Evolutionary conservation across 2,329 filamentous ascomycete species (phyloP), one percentile per base, ranked within the genome.

Genomic region (Colletotrichum chrysophilum): DNA sequence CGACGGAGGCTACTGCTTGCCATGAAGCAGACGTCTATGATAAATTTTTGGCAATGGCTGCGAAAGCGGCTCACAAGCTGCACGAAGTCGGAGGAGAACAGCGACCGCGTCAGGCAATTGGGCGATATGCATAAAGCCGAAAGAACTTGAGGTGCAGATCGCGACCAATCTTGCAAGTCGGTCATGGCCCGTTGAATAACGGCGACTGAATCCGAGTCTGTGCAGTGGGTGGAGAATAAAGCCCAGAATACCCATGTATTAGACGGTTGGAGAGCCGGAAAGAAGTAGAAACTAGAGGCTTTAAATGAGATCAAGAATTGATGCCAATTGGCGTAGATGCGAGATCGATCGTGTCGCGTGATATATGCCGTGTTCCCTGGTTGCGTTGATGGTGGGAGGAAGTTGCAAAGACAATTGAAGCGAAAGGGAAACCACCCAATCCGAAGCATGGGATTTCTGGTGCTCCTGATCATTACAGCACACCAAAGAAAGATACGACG

Each of bases 1-100:
- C 64, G 95, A 97, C 82, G 94, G 94, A 75, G 94, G 94, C 70
- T 95, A 95, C 84, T 89, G 87, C 80, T 83, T 88, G 66, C 87
- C 88, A 66, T 92, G 83, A 82, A 77, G 16, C 32, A 55, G 34
- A 52, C 13, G 38, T 64, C 4, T 21, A 24, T 26, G 48, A 21
- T 26, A 62, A 36, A 28, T 32, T 34, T 58, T 18, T 18, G 21
- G 24, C 24, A 24, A 24, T 24, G 24, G 58, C 26, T 24, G 26
- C 12, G 62, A 74, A 52, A 52, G 43, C 13, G n/a, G 43, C 43
- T 52, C 43, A 52, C 43, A 13, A 52, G 48, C 56, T 71, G 70
- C 26, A 58, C 14, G 24, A 38, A 12, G 60, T 12, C 58, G 36
- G 28, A 26, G 18, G 34, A 5, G 34, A 5, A 30, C 36, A 60